Conservation (phyloP, 2,329 filamentous ascomycete species). For the Talaromyces sp. region DNA sequence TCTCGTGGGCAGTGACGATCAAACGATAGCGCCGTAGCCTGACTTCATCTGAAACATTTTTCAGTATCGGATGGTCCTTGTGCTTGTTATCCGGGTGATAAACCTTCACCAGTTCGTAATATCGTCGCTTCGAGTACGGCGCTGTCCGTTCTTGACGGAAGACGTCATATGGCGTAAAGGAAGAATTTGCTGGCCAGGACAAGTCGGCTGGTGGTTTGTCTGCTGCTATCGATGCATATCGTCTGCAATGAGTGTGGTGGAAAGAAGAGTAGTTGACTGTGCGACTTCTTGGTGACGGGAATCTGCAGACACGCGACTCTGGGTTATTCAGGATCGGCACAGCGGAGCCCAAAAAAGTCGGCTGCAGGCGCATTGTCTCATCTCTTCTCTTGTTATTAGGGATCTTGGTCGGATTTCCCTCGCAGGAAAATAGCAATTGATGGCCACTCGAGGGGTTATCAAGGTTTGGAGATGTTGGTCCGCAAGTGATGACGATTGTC, state of each 20-base stretch:
- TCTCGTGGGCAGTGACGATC: conserved; percentile 78
- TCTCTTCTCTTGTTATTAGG: background rate
- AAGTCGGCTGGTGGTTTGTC: conserved; percentile 24
- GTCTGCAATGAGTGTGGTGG: conserved; percentile 10
- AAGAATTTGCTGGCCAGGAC: conserved; percentile 38
- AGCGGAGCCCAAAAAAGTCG: background rate
- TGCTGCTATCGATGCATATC: conserved; percentile 26
- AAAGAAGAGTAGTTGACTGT: background rate
- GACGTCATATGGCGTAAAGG: conserved; percentile 79
- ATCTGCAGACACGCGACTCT: conserved; percentile 27
- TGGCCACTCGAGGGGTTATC: conserved; percentile 15
- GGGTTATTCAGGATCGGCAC: background rate
- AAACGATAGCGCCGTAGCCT: conserved; percentile 87
- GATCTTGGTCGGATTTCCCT: background rate
- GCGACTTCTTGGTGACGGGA: conserved; percentile 14
- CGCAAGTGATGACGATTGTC: too few species aligned
- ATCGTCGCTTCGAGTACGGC: conserved; percentile 75
- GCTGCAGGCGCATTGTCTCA: background rate
- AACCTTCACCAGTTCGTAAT: conserved; percentile 87
- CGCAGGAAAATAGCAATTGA: conserved; percentile 15
- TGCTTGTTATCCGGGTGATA: conserved; percentile 79
- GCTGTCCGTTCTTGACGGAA: conserved; percentile 57
- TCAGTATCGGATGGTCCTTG: conserved; percentile 36
- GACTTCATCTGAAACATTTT: conserved; percentile 51
- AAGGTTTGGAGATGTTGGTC: too few species aligned